Percentiles rank a stretch among this genome's conserved stretches.
Evolutionary conservation across 2,329 filamentous ascomycete genomes (phyloP).

Genomic region (Paracoccidioides lutzii): DNA sequence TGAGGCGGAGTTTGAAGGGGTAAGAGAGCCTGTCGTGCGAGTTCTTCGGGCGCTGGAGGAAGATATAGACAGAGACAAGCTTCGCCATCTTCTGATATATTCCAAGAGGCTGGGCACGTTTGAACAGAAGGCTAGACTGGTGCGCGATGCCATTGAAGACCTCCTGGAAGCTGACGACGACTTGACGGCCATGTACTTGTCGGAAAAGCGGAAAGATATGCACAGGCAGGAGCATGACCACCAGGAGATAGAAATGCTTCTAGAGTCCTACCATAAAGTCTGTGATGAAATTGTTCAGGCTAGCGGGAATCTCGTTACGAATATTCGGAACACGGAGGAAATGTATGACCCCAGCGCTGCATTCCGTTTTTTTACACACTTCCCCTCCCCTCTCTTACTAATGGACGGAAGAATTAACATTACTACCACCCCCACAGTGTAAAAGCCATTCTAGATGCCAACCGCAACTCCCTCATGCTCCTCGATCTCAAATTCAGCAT

Average conservation of each 20-base stretch:
- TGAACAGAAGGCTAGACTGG: conserved; percentile 89
- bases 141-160: conserved; percentile 89
- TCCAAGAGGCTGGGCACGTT: conserved; percentile 95
- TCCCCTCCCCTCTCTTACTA: not conserved
- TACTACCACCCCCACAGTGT: conserved; percentile 44
- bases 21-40: conserved; percentile 80
- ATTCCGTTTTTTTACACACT: too few species aligned
- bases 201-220: conserved; percentile 67
- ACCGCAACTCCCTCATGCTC: conserved; percentile 95
- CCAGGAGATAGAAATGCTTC: conserved; percentile 89
- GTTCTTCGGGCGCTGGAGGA: conserved; percentile 86
- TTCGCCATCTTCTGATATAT: conserved; percentile 79
- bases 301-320: conserved; percentile 80
- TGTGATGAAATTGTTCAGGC: conserved; percentile 97
- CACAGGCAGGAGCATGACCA: conserved; percentile 71
- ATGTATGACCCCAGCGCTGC: conserved; percentile 52
- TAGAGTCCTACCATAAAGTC: conserved; percentile 96
- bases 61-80: conserved; percentile 89
- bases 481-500: conserved; percentile 94
- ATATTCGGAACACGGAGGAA: conserved; percentile 95
- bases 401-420: conserved; percentile 9
- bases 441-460: conserved; percentile 92
- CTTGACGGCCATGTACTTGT: conserved; percentile 85
- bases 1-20: conserved; percentile 87
- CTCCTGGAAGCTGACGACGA: conserved; percentile 94